Conservation (phyloP, 2,329 filamentous ascomycete species). For the Fusarium secorum region DNA sequence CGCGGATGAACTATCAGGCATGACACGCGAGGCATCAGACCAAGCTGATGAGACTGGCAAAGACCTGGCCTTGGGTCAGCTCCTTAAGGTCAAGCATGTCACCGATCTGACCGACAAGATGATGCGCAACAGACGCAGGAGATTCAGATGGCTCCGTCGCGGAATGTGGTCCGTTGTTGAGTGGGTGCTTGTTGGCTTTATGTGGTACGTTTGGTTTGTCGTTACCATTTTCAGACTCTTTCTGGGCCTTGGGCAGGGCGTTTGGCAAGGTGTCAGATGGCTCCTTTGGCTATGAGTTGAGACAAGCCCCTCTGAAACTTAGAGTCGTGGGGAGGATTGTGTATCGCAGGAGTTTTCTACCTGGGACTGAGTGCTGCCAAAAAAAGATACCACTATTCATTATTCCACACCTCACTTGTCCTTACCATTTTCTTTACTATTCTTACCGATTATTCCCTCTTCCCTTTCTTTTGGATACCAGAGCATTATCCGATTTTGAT, state of each 20-base stretch:
- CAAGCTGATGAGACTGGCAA: conserved; percentile 81
- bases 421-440: not conserved
- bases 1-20: conserved; percentile 61
- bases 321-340: not conserved
- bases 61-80: conserved; percentile 78
- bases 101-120: conserved; percentile 81
- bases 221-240: conserved; percentile 78
- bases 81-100: conserved; percentile 81
- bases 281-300: conserved; percentile 74
- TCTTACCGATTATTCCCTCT: not conserved
- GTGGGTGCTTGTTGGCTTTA: conserved; percentile 85
- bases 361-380: not conserved
- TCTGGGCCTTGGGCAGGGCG: conserved; percentile 67
- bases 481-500: conserved; percentile 35
- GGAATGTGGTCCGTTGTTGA: conserved; percentile 84
- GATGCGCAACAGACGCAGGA: conserved; percentile 70
- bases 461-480: conserved; percentile 16
- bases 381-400: not conserved
- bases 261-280: conserved; percentile 74
- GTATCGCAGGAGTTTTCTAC: conserved; percentile 15
- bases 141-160: conserved; percentile 77
- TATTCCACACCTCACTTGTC: not conserved
- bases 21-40: conserved; percentile 74
- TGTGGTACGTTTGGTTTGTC: conserved; percentile 95
- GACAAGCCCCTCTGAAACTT: not conserved